A percentile compares a stretch with the other conserved stretches of the same genome.
Conservation (phyloP, 1,284 basidiomycete species). For the Heterobasidion occidentale region DNA sequence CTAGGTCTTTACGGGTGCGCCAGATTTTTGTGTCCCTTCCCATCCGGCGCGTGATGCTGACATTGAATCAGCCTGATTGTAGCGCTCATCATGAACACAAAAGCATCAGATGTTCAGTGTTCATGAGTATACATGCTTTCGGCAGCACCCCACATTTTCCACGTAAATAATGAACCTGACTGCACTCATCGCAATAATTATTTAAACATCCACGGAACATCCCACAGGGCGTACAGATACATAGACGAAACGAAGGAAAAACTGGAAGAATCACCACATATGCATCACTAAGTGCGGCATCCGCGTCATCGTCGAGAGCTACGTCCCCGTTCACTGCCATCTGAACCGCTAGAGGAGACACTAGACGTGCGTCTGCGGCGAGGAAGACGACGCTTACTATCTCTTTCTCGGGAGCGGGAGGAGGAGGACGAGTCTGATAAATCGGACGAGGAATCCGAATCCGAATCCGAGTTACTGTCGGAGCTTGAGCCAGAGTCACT, state of each 20-base stretch:
- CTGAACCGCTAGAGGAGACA: constrained; percentile 2
- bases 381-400: constrained; percentile 36
- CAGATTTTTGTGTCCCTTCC: neutral
- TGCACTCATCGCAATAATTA: neutral
- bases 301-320: too few relatives aligned
- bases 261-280: too few relatives aligned
- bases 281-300: too few relatives aligned
- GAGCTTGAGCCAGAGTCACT: constrained; percentile 24
- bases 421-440: constrained; percentile 10
- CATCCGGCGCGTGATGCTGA: neutral
- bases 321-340: neutral
- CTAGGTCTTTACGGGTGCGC: constrained; percentile 70
- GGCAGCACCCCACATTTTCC: too few relatives aligned
- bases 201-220: too few relatives aligned
- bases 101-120: constrained; percentile 1
- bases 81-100: constrained; percentile 8
- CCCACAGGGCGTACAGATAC: neutral
- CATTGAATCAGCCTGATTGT: constrained; percentile 1
- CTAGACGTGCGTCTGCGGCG: constrained; percentile 17
- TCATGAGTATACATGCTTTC: neutral
- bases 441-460: constrained; percentile 4
- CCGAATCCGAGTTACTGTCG: constrained; percentile 14
- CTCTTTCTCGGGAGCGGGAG: constrained; percentile 36
- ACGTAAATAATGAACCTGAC: too few relatives aligned
- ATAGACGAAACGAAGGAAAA: too few relatives aligned